Evolutionary conservation across 768 basidiomycete species (phyloP).

Genomic region (Podaxis sp.): DNA sequence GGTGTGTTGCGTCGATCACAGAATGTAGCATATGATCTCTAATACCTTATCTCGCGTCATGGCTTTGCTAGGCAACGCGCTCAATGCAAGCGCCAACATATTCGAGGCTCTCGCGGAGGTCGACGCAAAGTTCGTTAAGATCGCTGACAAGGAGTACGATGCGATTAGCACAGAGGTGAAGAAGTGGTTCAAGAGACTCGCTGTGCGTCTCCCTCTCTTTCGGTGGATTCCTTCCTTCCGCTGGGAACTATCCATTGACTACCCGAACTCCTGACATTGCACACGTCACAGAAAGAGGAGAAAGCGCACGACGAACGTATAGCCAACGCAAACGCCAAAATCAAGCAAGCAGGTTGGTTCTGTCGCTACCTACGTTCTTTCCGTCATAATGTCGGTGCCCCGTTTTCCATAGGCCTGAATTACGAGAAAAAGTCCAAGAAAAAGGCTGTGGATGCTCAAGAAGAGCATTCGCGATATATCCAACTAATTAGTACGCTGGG

Average conservation of each 20-base stretch:
- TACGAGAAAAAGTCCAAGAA: constrained; percentile 85
- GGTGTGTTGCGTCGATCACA: constrained; percentile 40
- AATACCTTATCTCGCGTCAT: constrained; percentile 16
- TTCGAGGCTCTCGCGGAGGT: constrained; percentile 73
- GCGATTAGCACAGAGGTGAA: constrained; percentile 64
- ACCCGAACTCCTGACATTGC: neutral
- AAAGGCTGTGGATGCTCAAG: constrained; percentile 60
- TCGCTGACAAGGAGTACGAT: constrained; percentile 74
- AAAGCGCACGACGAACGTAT: constrained; percentile 74
- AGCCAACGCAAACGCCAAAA: constrained; percentile 61
- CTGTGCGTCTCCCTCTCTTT: constrained; percentile 44
- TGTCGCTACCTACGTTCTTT: neutral
- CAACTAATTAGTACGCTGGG: constrained; percentile 69
- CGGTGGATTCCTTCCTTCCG: neutral
- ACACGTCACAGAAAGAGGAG: constrained; percentile 66
- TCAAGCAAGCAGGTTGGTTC: constrained; percentile 70
- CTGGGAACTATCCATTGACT: neutral
- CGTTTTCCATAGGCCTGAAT: constrained; percentile 47
- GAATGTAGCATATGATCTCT: neutral
- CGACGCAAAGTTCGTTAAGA: constrained; percentile 72
- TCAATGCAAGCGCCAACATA: constrained; percentile 60
- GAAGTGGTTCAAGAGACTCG: constrained; percentile 86
- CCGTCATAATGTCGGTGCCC: neutral
- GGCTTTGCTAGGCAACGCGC: constrained; percentile 56
- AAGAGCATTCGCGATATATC: constrained; percentile 79